Conservation (phyloP, 2,329 filamentous ascomycete genomes). For the Aureobasidium sp. region DNA sequence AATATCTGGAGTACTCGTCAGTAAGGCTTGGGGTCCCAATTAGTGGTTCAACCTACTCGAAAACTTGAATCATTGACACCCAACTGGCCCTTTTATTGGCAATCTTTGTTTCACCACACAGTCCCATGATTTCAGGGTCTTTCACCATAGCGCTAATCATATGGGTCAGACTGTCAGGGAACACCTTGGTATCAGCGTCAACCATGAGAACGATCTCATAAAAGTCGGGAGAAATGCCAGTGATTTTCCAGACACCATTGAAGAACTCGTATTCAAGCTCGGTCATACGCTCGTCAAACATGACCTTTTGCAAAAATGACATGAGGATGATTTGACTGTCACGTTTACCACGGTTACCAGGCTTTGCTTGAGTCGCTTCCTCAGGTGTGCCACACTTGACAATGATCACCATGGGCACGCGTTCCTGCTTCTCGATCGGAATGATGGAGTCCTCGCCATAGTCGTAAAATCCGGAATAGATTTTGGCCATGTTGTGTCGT, state of each 20-base stretch:
- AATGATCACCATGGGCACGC: constrained; percentile 94
- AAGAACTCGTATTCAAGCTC: constrained; percentile 99
- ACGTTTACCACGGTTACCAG: constrained; percentile 95
- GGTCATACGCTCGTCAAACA: constrained; percentile 99
- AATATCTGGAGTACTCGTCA: constrained; percentile 49
- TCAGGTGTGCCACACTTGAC: constrained; percentile 94
- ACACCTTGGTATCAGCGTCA: constrained; percentile 97
- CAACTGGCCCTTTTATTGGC: constrained; percentile 93
- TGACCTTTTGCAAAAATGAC: constrained; percentile 99
- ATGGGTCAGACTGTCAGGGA: constrained; percentile 95
- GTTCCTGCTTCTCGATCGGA: constrained; percentile 80
- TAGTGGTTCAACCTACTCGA: constrained; percentile 48
- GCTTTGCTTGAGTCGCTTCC: constrained; percentile 73
- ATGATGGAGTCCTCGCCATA: constrained; percentile 78
- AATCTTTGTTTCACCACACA: constrained; percentile 98
- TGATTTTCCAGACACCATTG: constrained; percentile 97
- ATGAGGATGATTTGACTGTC: constrained; percentile 99
- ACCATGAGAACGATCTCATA: constrained; percentile 99
- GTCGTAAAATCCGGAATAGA: constrained; percentile 97
- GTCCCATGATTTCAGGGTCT: constrained; percentile 97
- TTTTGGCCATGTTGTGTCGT: constrained; percentile 98
- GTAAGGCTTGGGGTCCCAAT: neutral
- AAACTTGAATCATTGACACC: constrained; percentile 98
- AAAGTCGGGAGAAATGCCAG: constrained; percentile 94
- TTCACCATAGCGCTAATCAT: constrained; percentile 99